phyloP scores from a whole-genome alignment of 1,284 basidiomycete genomes.

The Apiotrichum porosum region DNA sequence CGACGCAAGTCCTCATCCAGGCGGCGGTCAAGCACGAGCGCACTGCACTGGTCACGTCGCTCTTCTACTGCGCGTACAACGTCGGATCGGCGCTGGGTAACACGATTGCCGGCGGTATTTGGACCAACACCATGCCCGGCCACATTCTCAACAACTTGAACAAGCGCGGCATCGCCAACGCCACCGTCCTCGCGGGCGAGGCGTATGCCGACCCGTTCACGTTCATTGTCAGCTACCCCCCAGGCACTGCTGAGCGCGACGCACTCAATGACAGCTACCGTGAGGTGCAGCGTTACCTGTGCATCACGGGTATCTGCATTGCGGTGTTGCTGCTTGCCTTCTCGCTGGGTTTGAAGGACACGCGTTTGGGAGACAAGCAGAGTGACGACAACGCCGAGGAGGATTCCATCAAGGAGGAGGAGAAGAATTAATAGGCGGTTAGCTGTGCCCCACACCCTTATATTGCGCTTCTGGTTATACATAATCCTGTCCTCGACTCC shows the following conservation, averaged over 20 bases:
- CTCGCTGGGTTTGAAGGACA: constrained; percentile 14
- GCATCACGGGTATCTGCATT: constrained; percentile 33
- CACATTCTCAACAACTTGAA: constrained; percentile 13
- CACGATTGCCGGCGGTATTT: constrained; percentile 49
- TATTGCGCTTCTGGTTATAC: no score
- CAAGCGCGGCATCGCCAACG: constrained; percentile 1
- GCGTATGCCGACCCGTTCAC: constrained; percentile 39
- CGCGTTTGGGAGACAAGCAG: constrained; percentile 2
- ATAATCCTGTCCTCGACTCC: no score
- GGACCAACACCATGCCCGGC: constrained; percentile 28
- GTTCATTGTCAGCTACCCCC: constrained; percentile 30
- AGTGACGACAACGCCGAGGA: constrained; percentile 34
- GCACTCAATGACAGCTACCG: constrained; percentile 35
- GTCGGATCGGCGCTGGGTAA: constrained; percentile 47
- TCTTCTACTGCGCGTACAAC: constrained; percentile 34
- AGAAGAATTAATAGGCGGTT: no score
- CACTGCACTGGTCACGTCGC: constrained; percentile 41
- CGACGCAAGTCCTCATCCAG: constrained; percentile 45
- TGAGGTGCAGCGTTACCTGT: constrained; percentile 27
- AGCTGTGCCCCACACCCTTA: no score
- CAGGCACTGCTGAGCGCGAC: constrained; percentile 36
- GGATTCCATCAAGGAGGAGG: no score
- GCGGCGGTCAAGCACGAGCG: constrained; percentile 42
- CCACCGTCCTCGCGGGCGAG: constrained; percentile 1
- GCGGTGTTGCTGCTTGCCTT: no score